Evolutionary conservation across 139 green algal genomes (phyloP).

Genomic region (Yamagishiella unicocca): DNA sequence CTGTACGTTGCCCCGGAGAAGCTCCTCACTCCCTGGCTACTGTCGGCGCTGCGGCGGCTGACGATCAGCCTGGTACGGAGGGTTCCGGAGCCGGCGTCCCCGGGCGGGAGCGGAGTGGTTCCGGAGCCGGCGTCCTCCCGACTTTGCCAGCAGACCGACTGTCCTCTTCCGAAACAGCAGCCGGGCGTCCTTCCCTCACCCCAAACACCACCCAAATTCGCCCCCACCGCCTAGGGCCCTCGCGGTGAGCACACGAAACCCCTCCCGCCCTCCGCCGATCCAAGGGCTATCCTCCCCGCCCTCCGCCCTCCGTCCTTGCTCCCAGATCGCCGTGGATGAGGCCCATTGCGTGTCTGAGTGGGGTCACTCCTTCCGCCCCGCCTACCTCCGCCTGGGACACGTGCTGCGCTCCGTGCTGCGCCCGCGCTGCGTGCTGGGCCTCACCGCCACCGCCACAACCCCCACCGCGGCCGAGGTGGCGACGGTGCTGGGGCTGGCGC

Average conservation of each 20-base stretch:
- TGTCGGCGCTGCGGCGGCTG: conserved; percentile 54
- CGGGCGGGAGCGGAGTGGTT: not conserved
- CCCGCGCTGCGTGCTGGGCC: conserved; percentile 78
- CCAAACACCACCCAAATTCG: too few species aligned
- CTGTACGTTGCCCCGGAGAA: conserved; percentile 95
- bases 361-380: conserved; percentile 95
- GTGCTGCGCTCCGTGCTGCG: conserved; percentile 74
- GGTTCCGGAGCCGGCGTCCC: not conserved
- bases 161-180: too few species aligned
- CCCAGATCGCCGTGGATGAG: conserved; percentile 87
- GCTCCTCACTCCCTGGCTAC: conserved; percentile 78
- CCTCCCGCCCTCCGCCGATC: not conserved
- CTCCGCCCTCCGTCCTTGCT: not conserved
- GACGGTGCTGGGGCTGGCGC: conserved; percentile 73
- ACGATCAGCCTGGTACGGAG: conserved; percentile 46
- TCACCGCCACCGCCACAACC: conserved; percentile 92
- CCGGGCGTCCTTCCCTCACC: too few species aligned
- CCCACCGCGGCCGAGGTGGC: conserved; percentile 59
- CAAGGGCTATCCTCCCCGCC: not conserved
- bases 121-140: too few species aligned
- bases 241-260: not conserved
- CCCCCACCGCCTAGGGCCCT: too few species aligned
- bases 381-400: conserved; percentile 82
- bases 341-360: conserved; percentile 95
- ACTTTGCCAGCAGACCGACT: too few species aligned